Evolutionary conservation across 306 rosid species (phyloP), one percentile per base, ranked within the genome.

Genomic region (Cucumis cinereus): DNA sequence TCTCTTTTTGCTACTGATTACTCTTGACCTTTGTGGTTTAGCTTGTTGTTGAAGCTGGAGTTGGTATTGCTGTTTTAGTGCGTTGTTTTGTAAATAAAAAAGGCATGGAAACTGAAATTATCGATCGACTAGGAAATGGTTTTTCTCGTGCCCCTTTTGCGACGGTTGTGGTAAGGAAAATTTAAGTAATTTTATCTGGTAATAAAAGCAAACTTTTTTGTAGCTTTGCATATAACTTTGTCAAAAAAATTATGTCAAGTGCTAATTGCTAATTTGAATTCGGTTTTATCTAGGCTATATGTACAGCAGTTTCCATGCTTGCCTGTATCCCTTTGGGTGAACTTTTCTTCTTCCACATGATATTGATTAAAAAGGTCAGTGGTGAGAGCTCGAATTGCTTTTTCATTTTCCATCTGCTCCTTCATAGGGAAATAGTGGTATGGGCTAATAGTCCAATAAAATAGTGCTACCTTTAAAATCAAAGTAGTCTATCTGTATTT

Each of bases 321-420:
- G 98, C 98, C 56, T 91, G 97, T 64, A 87, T 93, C 80, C 98
- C 98, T 58, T 53, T 93, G 88, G 82, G 96, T 41, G 98, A 93
- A 85, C 94, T 93, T 50, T 91, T 91, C 96, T 93, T 93, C 86
- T 93, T 93, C 90, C 98, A 93, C 91, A 83, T 93, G 91, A 90
- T 93, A 81, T 86, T 93, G 47, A 93, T 93, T 78, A 85, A 93
- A 86, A 93, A 93, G 98, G 98, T 91, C 85, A 88, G 89, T 85
- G 63, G 60, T 22, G 84, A 73, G 81, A 78, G 40, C 82, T 83
- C 55, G 56, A 74, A 70, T 74, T 77, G 50, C 43, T 41, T 38
- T 69, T 54, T 69, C 20, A 66, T 78, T 80, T 73, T 35, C 54
- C 62, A 30, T 38, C 50, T 74, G 19, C 15, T 22, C 40, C 28